Conservation (phyloP, 108 stramenopile genomes). For the Fragilaria crotonensis region DNA sequence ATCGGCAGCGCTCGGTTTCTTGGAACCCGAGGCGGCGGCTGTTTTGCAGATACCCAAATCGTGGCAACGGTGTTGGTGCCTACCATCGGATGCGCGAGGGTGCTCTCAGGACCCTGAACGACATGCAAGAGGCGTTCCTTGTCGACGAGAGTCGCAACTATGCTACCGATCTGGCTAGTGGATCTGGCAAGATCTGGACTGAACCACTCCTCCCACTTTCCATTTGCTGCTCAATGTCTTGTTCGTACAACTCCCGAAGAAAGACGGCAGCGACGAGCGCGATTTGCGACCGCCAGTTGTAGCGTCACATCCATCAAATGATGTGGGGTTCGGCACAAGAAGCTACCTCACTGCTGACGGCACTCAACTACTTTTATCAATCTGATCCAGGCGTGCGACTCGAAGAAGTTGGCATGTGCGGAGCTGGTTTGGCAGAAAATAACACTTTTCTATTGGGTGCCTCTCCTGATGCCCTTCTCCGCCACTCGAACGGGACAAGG, state of each 20-base stretch:
- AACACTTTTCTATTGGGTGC: conserved; percentile 60
- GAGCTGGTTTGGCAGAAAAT: conserved; percentile 48
- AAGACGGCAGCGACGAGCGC: conserved; percentile 18
- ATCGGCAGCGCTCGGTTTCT: conserved; percentile 68
- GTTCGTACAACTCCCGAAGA: conserved; percentile 27
- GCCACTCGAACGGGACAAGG: conserved; percentile 55
- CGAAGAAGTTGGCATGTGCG: conserved; percentile 83
- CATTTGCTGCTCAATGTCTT: conserved; percentile 64
- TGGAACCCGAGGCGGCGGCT: conserved; percentile 48
- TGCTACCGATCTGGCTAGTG: background rate
- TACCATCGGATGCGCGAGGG: conserved; percentile 50
- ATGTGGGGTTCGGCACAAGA: conserved; percentile 84
- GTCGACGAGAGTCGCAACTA: no score
- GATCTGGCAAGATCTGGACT: background rate
- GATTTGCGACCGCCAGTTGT: conserved; percentile 10
- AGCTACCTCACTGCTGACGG: conserved; percentile 70
- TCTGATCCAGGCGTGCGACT: conserved; percentile 28
- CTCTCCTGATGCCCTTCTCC: conserved; percentile 68
- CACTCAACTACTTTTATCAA: conserved; percentile 69
- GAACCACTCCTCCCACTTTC: conserved; percentile 13
- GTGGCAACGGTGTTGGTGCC: conserved; percentile 54
- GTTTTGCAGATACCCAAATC: conserved; percentile 52
- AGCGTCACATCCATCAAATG: conserved; percentile 48
- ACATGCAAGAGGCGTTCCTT: conserved; percentile 53
- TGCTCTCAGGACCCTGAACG: conserved; percentile 34